Evolutionary conservation across 352 stramenopile genomes (phyloP), one percentile per base, ranked within the genome.

Genomic region (Phytophthora citricola): DNA sequence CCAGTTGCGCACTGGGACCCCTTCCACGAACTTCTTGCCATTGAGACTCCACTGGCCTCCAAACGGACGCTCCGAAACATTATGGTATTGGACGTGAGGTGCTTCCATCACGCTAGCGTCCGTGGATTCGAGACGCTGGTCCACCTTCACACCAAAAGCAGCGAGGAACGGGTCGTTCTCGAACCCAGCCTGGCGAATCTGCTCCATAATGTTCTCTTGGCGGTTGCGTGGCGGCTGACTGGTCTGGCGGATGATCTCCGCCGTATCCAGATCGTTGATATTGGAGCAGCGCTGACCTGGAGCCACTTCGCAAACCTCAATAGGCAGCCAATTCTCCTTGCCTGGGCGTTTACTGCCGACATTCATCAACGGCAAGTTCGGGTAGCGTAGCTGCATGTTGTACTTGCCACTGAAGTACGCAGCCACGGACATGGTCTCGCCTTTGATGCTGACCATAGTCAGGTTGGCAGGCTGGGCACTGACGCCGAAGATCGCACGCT

Each of bases 211-310:
- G 34, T 77, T 82, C 5, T 72, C 60, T 38, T 74, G 51, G 17
- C 84, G 81, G 12, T 79, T 68, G 12, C 70, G 58, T 2, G 82
- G 83, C 11, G 66, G 71, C 49, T 87, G 72, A 26, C 70, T 82
- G 6, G 81, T 91, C 41, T 88, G 78, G 9, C 58, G 50, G 59
- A 96, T 94, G 44, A 96, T 93, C 52, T 94, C 82, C 2, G 86
- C 82, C 14, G 87, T 93, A 55, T 96, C 83, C 17, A 82, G 60
- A 6, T 95, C 85, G 24, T 90, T 92, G 31, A 93, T 89, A 24
- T 85, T 85, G 1, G 78, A 55, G 22, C 87, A 90, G n/a, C 77
- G 77, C 58, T 95, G 87, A 4, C 86, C 80, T 0, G 81, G 73
- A 15, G 83, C 73, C 4, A 92, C 81, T 29, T 89, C 69, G 40